Conservation (phyloP, 2,329 filamentous ascomycete genomes). For the Graphilbum ipis-grandicollis region DNA sequence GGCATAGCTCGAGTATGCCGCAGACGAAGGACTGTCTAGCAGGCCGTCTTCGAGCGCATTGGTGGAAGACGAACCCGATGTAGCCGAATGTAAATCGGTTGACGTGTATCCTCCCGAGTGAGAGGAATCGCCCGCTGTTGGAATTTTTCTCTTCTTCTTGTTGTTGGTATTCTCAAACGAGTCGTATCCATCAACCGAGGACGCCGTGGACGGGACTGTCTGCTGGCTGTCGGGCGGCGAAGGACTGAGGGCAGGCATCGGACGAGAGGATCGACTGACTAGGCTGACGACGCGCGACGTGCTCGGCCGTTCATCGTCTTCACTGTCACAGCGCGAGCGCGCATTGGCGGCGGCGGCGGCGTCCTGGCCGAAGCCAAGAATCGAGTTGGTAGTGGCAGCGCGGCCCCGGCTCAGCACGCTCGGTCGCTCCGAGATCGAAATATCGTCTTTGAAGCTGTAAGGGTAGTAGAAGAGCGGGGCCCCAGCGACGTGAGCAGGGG, state of each 20-base stretch:
- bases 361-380: neutral
- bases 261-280: slow-evolving; percentile 2
- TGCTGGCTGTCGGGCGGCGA: slow-evolving; percentile 21
- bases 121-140: slow-evolving; percentile 59
- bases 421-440: slow-evolving; percentile 20
- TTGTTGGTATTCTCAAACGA: slow-evolving; percentile 98
- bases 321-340: slow-evolving; percentile 24
- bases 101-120: slow-evolving; percentile 23
- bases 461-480: slow-evolving; percentile 65
- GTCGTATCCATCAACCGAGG: slow-evolving; percentile 76
- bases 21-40: slow-evolving; percentile 2
- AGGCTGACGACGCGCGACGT: slow-evolving; percentile 4
- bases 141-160: slow-evolving; percentile 98
- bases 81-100: slow-evolving; percentile 15
- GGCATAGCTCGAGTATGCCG: slow-evolving; percentile 23
- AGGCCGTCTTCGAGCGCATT: slow-evolving; percentile 3
- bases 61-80: slow-evolving; percentile 12
- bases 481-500: slow-evolving; percentile 52
- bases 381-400: neutral
- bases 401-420: neutral
- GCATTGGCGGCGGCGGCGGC: neutral
- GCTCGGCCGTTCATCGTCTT: slow-evolving; percentile 35
- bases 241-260: slow-evolving; percentile 1
- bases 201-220: slow-evolving; percentile 43
- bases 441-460: slow-evolving; percentile 22